Conservation (phyloP, 345 rosid genomes). For the Salix udensis region DNA sequence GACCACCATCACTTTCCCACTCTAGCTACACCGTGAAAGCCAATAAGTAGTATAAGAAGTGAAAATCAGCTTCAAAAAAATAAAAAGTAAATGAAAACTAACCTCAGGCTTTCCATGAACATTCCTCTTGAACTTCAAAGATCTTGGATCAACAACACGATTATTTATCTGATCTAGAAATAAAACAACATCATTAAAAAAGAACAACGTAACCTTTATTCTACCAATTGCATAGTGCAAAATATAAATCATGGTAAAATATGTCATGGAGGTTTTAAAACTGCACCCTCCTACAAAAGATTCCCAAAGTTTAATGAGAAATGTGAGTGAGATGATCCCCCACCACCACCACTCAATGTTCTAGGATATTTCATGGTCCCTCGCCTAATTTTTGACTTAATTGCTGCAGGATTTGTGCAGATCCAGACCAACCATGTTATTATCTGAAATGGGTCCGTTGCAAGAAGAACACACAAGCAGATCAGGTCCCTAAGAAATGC, state of each 20-base stretch:
- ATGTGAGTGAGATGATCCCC: not conserved
- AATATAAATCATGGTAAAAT: not conserved
- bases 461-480: too few relatives aligned
- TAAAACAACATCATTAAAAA: not conserved
- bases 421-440: not conserved
- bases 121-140: constrained; percentile 71
- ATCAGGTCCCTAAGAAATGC: not conserved
- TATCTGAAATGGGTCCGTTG: not conserved
- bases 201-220: not conserved
- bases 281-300: not conserved
- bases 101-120: constrained; percentile 96
- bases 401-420: not conserved
- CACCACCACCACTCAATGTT: not conserved
- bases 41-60: not conserved
- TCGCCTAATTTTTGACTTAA: not conserved
- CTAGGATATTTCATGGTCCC: not conserved
- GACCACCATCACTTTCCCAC: constrained; percentile 41
- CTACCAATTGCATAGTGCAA: not conserved
- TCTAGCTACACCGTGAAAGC: constrained; percentile 48
- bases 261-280: not conserved
- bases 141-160: constrained; percentile 44
- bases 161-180: constrained; percentile 27
- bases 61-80: not conserved
- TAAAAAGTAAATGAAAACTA: constrained; percentile 7
- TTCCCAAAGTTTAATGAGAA: not conserved